phyloP scores from a whole-genome alignment of 257 asterid species.

The Forsythia suspensa region DNA sequence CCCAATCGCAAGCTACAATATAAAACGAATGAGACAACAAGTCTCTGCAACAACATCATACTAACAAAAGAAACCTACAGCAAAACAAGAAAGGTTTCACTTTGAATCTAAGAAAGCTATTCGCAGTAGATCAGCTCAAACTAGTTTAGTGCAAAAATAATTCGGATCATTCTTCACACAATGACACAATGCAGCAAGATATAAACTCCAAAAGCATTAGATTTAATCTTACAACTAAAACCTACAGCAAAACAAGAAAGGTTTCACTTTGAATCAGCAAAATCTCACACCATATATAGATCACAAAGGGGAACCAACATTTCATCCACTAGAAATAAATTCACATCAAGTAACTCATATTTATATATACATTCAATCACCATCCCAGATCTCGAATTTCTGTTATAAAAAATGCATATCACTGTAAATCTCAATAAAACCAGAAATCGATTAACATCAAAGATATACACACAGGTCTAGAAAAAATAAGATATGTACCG shows the following conservation, averaged over 20 bases:
- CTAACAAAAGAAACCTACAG: background rate
- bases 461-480: background rate
- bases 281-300: background rate
- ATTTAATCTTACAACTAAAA: conserved; percentile 17
- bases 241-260: background rate
- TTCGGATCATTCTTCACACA: background rate
- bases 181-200: background rate
- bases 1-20: background rate
- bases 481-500: conserved; percentile 26
- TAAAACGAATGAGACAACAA: background rate
- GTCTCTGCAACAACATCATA: background rate
- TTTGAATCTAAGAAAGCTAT: background rate
- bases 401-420: background rate
- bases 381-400: conserved; percentile 29
- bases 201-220: conserved; percentile 17
- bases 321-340: background rate
- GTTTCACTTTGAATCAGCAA: background rate
- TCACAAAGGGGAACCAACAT: background rate
- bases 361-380: background rate
- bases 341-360: background rate
- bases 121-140: background rate
- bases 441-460: background rate
- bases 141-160: background rate
- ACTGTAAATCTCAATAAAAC: background rate
- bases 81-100: too few relatives aligned